Base-by-base conservation (phyloP, 2,329 filamentous ascomycete genomes). In the Phialophora verrucosa region DNA sequence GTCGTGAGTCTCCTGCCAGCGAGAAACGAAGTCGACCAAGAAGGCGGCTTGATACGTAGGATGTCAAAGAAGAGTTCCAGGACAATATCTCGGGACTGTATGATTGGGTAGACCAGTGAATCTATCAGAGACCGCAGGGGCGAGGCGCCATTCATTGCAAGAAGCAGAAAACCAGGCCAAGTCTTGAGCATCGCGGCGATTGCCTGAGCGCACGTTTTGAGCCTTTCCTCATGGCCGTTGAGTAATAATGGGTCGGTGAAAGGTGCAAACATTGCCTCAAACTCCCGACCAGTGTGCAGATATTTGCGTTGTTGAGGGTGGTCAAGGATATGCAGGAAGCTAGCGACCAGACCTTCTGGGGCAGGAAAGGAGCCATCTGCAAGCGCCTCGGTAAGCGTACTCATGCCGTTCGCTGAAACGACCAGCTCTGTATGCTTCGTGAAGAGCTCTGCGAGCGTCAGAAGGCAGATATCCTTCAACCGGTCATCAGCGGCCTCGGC, bases 1-100 rank as follows among this genome's bases (percentile, higher is more conserved):
- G 95, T 99, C 0, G 96, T 99, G 55, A 99, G 83, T 66, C 96
- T 86, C 70, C 95, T 87, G 7, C 95, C 96, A 42, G 96, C 95
- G 55, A 99, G 85, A 76, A 97, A 99, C 0, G 94, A 96, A 0
- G 92, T 93, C 7, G 95, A 96, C 95, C 95, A 99, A 8, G 93
- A 89, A 51, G 95, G 88, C 65, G 93, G 90, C 73, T 98, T 98
- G 75, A 99, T 97, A 42, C 94, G 88, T 59, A 99, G 80, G 23
- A 89, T 85, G 73, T 90, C 88, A 72, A 96, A 97, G 20, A 99
- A 79, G 12, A 99, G 82, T 76, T 99, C 95, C 67, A 99, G 84
- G 20, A 97, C 88, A 0, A 93, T 90, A 74, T 96, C 93, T 57
- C 87, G 81, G 8, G 87, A 83, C 65, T 83, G 78, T 1, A 83